A percentile compares a stretch with the other conserved stretches of the same genome.
Evolutionary conservation across 768 basidiomycete genomes (phyloP).

Genomic region (Vararia minispora): DNA sequence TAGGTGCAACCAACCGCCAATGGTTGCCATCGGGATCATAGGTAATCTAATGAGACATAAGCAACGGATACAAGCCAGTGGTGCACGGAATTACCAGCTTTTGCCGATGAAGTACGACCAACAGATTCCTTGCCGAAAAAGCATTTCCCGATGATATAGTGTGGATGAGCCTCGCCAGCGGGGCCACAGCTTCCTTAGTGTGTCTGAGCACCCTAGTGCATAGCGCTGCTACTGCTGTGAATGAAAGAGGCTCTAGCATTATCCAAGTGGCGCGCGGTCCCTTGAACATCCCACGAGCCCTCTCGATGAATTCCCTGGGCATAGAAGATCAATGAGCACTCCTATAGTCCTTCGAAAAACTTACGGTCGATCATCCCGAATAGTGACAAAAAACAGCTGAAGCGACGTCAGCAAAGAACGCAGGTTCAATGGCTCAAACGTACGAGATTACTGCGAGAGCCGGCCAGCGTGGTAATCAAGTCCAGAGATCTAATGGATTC

Average conservation of each 20-base stretch:
- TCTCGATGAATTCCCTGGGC: conserved; percentile 31
- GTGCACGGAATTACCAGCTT: conserved; percentile 34
- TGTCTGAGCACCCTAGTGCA: conserved; percentile 57
- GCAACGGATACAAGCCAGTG: conserved; percentile 1
- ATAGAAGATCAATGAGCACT: background rate
- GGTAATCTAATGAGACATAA: conserved; percentile 31
- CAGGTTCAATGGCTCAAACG: conserved; percentile 6
- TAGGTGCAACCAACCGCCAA: conserved; percentile 41
- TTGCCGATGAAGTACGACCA: conserved; percentile 54
- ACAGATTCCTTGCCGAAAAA: conserved; percentile 54
- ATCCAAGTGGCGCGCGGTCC: conserved; percentile 58
- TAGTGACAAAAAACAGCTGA: conserved; percentile 53
- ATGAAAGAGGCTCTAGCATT: conserved; percentile 45
- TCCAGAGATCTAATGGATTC: conserved; percentile 60
- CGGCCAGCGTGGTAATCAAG: conserved; percentile 50
- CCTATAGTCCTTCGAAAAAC: conserved; percentile 7
- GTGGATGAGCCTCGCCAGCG: conserved; percentile 45
- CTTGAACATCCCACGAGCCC: conserved; percentile 45
- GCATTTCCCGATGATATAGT: conserved; percentile 56
- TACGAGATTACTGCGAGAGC: conserved; percentile 58
- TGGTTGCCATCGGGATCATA: conserved; percentile 56
- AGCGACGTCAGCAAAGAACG: conserved; percentile 6
- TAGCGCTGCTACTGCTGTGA: conserved; percentile 42
- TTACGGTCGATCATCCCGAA: conserved; percentile 43
- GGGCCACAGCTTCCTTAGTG: conserved; percentile 39